phyloP scores from a whole-genome alignment of 371 early-diverging fungal species.

The Phascolomyces articulosus region DNA sequence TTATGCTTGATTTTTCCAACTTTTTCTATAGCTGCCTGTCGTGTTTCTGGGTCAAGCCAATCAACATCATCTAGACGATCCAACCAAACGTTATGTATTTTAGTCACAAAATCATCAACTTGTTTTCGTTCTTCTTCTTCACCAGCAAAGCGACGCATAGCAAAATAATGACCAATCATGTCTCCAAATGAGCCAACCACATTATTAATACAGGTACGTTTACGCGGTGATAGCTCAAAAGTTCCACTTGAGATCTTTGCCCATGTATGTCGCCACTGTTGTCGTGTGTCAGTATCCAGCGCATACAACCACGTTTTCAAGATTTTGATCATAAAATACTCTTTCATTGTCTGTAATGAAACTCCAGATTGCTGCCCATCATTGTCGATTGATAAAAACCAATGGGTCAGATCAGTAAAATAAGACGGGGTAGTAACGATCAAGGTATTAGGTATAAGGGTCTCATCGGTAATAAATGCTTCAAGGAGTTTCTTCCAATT shows the following conservation, averaged over 20 bases:
- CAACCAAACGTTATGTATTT: slow-evolving; percentile 33
- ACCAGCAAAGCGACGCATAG: slow-evolving; percentile 41
- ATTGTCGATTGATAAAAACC: neutral
- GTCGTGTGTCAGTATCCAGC: slow-evolving; percentile 21
- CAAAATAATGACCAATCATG: slow-evolving; percentile 58
- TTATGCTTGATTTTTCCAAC: slow-evolving; percentile 34
- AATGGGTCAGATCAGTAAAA: slow-evolving; percentile 13
- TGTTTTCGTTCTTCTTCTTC: slow-evolving; percentile 40
- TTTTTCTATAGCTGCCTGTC: slow-evolving; percentile 52
- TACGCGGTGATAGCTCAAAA: slow-evolving; percentile 39
- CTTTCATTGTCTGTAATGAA: slow-evolving; percentile 9
- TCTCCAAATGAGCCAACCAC: slow-evolving; percentile 50
- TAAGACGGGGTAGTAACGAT: slow-evolving; percentile 15
- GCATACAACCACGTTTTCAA: slow-evolving; percentile 6
- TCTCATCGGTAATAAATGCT: slow-evolving; percentile 1
- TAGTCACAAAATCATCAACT: slow-evolving; percentile 32
- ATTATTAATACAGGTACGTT: slow-evolving; percentile 43
- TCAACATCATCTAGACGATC: slow-evolving; percentile 35
- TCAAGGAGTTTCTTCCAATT: slow-evolving; percentile 25
- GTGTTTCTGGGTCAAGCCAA: slow-evolving; percentile 62
- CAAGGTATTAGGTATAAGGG: slow-evolving; percentile 3
- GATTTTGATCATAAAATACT: slow-evolving; percentile 15
- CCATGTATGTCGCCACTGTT: slow-evolving; percentile 14
- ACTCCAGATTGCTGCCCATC: too few relatives aligned
- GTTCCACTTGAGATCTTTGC: slow-evolving; percentile 36